Evolutionary conservation across 1,284 basidiomycete species (phyloP).

Genomic region (Papiliotrema laurentii): DNA sequence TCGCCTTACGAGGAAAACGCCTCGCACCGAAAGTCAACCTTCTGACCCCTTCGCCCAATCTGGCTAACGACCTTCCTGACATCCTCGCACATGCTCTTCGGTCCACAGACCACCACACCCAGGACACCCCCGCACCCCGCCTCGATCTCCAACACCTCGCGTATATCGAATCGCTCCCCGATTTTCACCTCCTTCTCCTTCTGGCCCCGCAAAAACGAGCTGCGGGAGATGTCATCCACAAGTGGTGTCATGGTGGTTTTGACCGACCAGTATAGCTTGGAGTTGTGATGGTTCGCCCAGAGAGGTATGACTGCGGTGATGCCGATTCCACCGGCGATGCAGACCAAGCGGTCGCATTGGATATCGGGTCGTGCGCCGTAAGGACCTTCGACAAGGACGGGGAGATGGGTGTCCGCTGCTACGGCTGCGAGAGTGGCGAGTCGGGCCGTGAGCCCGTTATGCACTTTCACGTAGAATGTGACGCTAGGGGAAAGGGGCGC

Average conservation of each 20-base stretch:
- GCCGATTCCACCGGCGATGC: conserved; percentile 9
- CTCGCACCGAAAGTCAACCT: conserved; percentile 10
- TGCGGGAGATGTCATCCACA: not conserved
- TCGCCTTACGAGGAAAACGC: conserved; percentile 7
- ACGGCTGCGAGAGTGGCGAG: not conserved
- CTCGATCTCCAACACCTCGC: conserved; percentile 6
- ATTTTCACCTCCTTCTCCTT: conserved; percentile 5
- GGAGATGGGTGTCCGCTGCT: not conserved
- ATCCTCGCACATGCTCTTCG: conserved; percentile 12
- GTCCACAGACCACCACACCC: conserved; percentile 12
- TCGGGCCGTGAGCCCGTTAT: conserved; percentile 1
- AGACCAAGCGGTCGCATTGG: conserved; percentile 6
- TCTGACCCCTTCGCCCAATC: conserved; percentile 4
- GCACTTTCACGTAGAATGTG: conserved; percentile 2
- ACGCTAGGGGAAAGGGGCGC: not conserved
- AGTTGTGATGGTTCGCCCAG: conserved; percentile 5
- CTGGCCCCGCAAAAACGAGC: not conserved
- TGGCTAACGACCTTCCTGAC: conserved; percentile 5
- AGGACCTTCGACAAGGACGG: conserved; percentile 10
- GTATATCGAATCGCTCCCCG: conserved; percentile 5
- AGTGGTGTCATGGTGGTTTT: not conserved
- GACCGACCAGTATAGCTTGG: conserved; percentile 7
- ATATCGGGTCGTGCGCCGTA: conserved; percentile 3
- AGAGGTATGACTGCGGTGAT: conserved; percentile 11
- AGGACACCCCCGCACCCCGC: conserved; percentile 3